Conservation (phyloP, 75 land plant genomes). For the Pinus albicaulis region DNA sequence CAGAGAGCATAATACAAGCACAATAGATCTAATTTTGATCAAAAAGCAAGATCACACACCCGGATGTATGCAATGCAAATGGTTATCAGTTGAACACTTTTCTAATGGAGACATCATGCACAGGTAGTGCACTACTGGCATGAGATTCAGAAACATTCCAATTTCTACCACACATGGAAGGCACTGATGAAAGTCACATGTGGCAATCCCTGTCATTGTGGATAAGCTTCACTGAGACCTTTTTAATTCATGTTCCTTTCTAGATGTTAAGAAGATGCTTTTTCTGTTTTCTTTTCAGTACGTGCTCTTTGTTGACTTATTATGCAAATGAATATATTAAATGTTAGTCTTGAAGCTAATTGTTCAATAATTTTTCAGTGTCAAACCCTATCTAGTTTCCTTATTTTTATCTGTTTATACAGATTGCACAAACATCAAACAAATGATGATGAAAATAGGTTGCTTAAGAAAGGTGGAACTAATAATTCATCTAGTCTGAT, state of each 20-base stretch:
- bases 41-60: conserved; percentile 75
- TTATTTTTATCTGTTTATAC: too few species aligned
- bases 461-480: background rate
- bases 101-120: background rate
- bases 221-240: background rate
- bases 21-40: conserved; percentile 69
- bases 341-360: background rate
- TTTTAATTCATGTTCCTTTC: background rate
- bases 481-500: background rate
- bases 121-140: background rate
- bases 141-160: background rate
- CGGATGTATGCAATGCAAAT: conserved; percentile 60
- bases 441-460: background rate
- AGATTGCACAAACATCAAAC: background rate
- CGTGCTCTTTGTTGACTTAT: background rate
- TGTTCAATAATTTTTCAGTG: background rate
- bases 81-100: background rate
- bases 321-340: background rate
- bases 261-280: background rate
- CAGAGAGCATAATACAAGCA: conserved; percentile 95
- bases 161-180: background rate
- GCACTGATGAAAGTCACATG: background rate
- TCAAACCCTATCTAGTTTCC: background rate
- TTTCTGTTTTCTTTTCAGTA: background rate
- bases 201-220: background rate